Conservation (phyloP, 305 asterid genomes). For the Rubia peregrina region DNA sequence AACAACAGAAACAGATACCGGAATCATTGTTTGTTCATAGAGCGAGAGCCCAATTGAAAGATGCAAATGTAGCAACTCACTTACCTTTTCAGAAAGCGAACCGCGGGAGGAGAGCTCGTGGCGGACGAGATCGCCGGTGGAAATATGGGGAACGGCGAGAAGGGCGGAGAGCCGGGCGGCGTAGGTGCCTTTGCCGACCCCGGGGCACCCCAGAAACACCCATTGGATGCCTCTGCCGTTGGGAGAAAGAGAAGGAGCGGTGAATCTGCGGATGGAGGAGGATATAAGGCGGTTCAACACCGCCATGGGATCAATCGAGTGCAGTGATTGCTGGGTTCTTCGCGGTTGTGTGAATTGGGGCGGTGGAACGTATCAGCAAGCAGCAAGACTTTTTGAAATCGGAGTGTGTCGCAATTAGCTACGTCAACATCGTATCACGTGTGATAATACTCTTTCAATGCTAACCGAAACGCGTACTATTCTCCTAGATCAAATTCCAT, state of each 20-base stretch:
- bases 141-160: constrained; percentile 84
- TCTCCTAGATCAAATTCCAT: too few species aligned
- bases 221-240: constrained; percentile 72
- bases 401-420: neutral
- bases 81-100: constrained; percentile 63
- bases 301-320: constrained; percentile 37
- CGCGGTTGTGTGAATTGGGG: neutral
- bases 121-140: constrained; percentile 97
- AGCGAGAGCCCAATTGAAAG: too few species aligned
- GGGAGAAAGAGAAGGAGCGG: constrained; percentile 14
- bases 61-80: neutral
- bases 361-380: neutral
- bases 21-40: neutral
- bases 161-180: constrained; percentile 72
- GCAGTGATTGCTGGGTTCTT: neutral
- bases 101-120: constrained; percentile 61
- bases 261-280: neutral
- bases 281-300: constrained; percentile 50
- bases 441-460: neutral
- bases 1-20: constrained; percentile 19
- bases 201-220: constrained; percentile 94
- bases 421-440: neutral
- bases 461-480: too few species aligned
- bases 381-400: neutral
- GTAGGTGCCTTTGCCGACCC: constrained; percentile 92